Evolutionary conservation across 352 stramenopile genomes (phyloP).

Genomic region (Phytophthora palmivora): DNA sequence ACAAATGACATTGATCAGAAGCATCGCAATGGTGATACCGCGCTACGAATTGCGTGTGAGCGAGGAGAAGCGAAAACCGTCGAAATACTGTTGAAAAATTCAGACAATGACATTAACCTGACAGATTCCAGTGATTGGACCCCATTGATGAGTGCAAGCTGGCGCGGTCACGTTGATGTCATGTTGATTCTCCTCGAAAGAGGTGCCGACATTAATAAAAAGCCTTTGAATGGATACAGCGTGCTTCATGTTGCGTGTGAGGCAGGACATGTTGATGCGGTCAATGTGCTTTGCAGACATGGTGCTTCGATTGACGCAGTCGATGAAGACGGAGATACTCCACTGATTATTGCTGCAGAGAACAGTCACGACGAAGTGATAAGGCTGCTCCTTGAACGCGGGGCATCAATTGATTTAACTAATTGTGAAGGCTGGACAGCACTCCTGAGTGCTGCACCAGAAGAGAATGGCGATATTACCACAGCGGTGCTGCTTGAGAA

Average conservation of each 20-base stretch:
- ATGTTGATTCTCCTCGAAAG: constrained; percentile 11
- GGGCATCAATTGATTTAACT: constrained; percentile 3
- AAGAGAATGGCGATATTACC: neutral
- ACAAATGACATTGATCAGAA: constrained; percentile 24
- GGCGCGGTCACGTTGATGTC: constrained; percentile 4
- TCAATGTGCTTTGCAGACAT: neutral
- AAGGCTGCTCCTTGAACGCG: constrained; percentile 10
- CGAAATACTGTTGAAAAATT: constrained; percentile 13
- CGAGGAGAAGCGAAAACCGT: constrained; percentile 15
- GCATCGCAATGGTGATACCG: constrained; percentile 25
- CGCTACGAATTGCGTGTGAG: constrained; percentile 25
- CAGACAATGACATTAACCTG: constrained; percentile 23
- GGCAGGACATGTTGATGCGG: neutral
- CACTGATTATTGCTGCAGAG: constrained; percentile 17
- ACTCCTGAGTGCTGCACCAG: constrained; percentile 1
- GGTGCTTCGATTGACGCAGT: constrained; percentile 5
- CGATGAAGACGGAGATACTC: constrained; percentile 4
- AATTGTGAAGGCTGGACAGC: neutral
- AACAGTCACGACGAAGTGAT: constrained; percentile 3
- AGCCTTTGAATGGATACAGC: constrained; percentile 4
- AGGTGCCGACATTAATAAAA: constrained; percentile 1
- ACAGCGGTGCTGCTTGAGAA: constrained; percentile 6
- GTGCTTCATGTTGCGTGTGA: constrained; percentile 16
- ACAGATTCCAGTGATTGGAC: constrained; percentile 13
- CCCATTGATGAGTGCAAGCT: constrained; percentile 17